Base-by-base conservation (phyloP, 441 rosid genomes). In the Omphalea diandra region DNA sequence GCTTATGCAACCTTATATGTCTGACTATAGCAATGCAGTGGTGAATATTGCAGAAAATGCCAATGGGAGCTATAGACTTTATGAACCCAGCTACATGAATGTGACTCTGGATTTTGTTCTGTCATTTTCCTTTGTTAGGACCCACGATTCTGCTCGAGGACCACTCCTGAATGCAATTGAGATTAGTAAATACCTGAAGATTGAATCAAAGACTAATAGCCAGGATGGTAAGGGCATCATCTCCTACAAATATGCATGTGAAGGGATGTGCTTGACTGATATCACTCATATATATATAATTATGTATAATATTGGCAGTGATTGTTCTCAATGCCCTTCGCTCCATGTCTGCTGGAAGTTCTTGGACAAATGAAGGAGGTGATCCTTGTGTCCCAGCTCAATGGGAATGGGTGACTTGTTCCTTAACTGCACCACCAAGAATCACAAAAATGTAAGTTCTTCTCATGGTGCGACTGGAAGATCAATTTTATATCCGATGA, bases 31-130 rank as follows among this genome's bases (percentile, higher is more conserved):
- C 80, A 85, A 83, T 72, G 98, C 99, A 18, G 93, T 92, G 54
- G 99, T 95, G 20, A 95, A 95, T 75, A 90, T 95, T 70, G 89
- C 86, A 31, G 99, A 92, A 83, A 95, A 95, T 83, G 99, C 96
- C 47, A 92, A 92, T 72, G 94, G 97, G 33, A 92, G 92, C 84
- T 86, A 79, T 76, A 87, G 78, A 2, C 99, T 95, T 65, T 95
- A 95, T 65, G 98, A 95, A 76, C 98, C 99, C 1, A 95, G 99
- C 80, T 95, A 90, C 84, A 92, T 92, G 99, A 95, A 95, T 38
- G 97, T 95, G 65, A 75, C 81, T 47, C 74, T 95, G 26, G 72
- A 82, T 74, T 95, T 90, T 79, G 86, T 90, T 73, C 83, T 95
- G 69, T 84, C 96, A 7, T 95, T 95, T 73, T 54, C 84, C 4